Conservation (phyloP, 345 rosid species). For the Adansonia digitata region DNA sequence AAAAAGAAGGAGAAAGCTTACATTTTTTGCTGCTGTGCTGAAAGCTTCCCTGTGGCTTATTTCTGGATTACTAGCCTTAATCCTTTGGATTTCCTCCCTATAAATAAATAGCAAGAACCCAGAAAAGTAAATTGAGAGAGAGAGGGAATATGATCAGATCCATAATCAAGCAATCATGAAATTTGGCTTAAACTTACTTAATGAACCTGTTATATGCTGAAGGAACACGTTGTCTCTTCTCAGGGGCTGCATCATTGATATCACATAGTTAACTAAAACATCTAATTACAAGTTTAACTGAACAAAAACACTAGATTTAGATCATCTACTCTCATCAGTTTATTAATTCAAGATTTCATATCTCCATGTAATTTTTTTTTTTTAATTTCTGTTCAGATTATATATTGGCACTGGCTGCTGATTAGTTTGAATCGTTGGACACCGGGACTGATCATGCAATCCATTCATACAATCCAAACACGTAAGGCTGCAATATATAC, state of each 20-base stretch:
- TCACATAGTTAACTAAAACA: slow-evolving; percentile 2
- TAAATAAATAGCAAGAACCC: slow-evolving; percentile 21
- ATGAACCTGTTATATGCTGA: slow-evolving; percentile 97
- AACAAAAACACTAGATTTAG: neutral
- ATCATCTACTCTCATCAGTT: neutral
- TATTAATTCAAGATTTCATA: neutral
- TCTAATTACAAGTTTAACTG: neutral
- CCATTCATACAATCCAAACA: neutral
- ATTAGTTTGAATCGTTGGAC: neutral
- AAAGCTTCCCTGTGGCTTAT: slow-evolving; percentile 98
- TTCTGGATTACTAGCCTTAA: slow-evolving; percentile 88
- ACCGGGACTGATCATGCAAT: neutral
- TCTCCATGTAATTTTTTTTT: neutral
- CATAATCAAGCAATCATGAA: neutral
- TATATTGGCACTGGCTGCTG: neutral
- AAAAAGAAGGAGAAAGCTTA: slow-evolving; percentile 28
- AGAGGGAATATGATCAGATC: neutral
- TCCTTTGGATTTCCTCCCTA: slow-evolving; percentile 98
- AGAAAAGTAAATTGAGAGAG: neutral
- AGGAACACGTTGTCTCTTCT: slow-evolving; percentile 97
- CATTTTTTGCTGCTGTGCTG: slow-evolving; percentile 97
- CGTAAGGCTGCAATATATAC: neutral
- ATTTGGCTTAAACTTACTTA: slow-evolving; percentile 50
- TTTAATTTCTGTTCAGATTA: too few species aligned
- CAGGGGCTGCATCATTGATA: slow-evolving; percentile 59